Percentiles rank a stretch among this genome's conserved stretches.
Conservation (phyloP, 805 yeast genomes). For the Isabelozyma pseudorhagii region DNA sequence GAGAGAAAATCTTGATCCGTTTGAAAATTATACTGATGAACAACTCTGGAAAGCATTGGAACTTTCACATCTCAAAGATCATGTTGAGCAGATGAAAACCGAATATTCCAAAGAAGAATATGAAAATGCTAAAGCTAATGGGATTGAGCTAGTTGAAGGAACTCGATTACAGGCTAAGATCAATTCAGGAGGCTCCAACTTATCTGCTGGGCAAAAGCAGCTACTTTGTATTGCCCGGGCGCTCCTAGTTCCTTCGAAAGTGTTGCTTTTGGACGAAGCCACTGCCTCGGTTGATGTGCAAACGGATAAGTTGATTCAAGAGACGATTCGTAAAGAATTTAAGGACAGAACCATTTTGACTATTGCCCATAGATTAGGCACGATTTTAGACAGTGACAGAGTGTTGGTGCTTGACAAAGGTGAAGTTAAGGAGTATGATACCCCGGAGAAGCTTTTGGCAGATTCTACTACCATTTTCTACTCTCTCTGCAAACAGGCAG, state of each 20-base stretch:
- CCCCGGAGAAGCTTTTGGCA: slow-evolving; percentile 21
- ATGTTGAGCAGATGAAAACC: slow-evolving; percentile 20
- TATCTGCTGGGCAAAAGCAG: slow-evolving; percentile 23
- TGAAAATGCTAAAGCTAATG: slow-evolving; percentile 5
- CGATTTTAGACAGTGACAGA: slow-evolving; percentile 25
- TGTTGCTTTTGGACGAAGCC: slow-evolving; percentile 22
- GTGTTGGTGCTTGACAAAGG: slow-evolving; percentile 22
- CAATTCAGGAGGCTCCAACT: slow-evolving; percentile 21
- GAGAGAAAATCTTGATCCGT: slow-evolving; percentile 26
- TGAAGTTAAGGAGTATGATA: slow-evolving; percentile 20
- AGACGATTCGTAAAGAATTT: slow-evolving; percentile 21
- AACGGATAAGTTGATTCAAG: slow-evolving; percentile 25
- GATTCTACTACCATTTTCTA: slow-evolving; percentile 19
- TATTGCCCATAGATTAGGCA: slow-evolving; percentile 25
- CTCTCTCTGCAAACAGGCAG: slow-evolving; percentile 27
- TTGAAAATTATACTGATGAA: slow-evolving; percentile 17
- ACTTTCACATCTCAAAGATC: slow-evolving; percentile 23
- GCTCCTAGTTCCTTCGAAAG: slow-evolving; percentile 13
- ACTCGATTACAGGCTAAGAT: slow-evolving; percentile 13
- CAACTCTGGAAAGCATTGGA: slow-evolving; percentile 23
- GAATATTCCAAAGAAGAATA: slow-evolving; percentile 6
- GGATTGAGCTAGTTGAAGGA: slow-evolving; percentile 7
- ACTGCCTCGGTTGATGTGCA: slow-evolving; percentile 27
- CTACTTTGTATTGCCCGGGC: slow-evolving; percentile 23
- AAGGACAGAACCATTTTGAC: slow-evolving; percentile 23